Base-by-base conservation (phyloP, 257 asterid genomes). In the Ilex asprella region DNA sequence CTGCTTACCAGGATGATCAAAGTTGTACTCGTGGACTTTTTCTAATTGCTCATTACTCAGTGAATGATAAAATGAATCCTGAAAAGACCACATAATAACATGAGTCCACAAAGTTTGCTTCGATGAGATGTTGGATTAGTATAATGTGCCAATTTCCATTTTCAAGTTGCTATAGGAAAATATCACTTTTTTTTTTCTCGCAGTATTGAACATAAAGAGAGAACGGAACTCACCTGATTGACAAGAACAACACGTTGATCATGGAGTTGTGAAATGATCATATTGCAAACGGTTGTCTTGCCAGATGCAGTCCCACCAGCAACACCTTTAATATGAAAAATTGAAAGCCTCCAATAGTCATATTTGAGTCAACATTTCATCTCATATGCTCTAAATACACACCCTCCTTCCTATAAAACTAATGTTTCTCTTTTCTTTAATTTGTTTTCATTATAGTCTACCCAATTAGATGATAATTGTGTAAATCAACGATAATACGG, bases 261-360 rank as follows among this genome's bases (percentile, higher is more conserved):
- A 41, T 74, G 96, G 58, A 89, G 88, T 51, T 84, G 91, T 8
- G 95, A 79, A 35, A 89, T 86, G 16, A 92, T 92, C 95, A 83
- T 81, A 63, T 82, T 69, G 72, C 99, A 92, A 46, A 89, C 99
- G 32, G 97, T 87, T 10, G 99, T 89, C 78, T 92, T 86, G 27
- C 97, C 99, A 8, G 99, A 89, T 41, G 97, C 99, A 55, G 97
- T 92, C 44, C 99, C 99, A 59, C 99, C 99, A 39, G 99, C 97
- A 65, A 92, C 99, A 65, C 99, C 99, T 92, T 75, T 79, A 63
- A 59, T 53, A 2, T n/a, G 30, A 53, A 53, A 46, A 10, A 46
- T 46, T 46, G 52, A 3, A 46, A 10, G 27, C 27, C 27, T 21
- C 27, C 14, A 46, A 10, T 10, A 5, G 52, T 46, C 47, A 6